Percentiles rank a stretch among this genome's conserved stretches.
These are phyloP conservation scores for Anethum foeniculum DNA, from an alignment of 140 eudicot species.

Conservation along the genomic window DNA sequence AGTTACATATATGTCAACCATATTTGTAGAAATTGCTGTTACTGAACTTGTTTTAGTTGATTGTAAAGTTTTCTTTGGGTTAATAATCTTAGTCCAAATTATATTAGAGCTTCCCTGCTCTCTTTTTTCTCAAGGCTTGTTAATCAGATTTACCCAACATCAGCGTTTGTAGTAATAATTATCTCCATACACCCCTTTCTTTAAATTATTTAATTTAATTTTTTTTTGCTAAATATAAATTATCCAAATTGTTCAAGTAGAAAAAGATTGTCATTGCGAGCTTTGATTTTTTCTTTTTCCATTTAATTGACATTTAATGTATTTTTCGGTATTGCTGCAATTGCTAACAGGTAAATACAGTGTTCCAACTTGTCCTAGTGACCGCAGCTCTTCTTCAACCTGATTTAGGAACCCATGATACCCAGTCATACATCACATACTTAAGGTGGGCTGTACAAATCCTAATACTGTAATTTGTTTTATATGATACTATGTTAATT, in stretches of 20 bases:
- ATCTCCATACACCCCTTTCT: too few species aligned
- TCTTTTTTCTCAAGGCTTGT: neutral
- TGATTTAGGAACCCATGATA: constrained; percentile 66
- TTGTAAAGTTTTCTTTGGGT: neutral
- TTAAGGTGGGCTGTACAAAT: constrained; percentile 44
- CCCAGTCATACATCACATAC: constrained; percentile 60
- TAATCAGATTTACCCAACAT: neutral
- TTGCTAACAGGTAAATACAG: constrained; percentile 65
- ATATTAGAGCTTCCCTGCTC: neutral
- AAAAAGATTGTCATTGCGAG: too few species aligned
- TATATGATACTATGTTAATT: neutral
- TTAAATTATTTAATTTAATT: too few species aligned
- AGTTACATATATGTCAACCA: neutral
- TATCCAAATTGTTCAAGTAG: too few species aligned
- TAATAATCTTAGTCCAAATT: neutral
- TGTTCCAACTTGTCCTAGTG: constrained; percentile 74
- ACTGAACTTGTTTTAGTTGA: neutral
- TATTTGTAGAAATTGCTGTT: neutral
- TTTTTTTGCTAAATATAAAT: too few species aligned
- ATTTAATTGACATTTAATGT: neutral
- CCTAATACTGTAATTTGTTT: neutral
- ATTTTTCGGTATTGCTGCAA: neutral
- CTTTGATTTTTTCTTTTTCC: neutral
- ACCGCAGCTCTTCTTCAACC: constrained; percentile 95
- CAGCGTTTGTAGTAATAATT: neutral